phyloP scores from a whole-genome alignment of 441 rosid species.

The Kokia cookei region DNA sequence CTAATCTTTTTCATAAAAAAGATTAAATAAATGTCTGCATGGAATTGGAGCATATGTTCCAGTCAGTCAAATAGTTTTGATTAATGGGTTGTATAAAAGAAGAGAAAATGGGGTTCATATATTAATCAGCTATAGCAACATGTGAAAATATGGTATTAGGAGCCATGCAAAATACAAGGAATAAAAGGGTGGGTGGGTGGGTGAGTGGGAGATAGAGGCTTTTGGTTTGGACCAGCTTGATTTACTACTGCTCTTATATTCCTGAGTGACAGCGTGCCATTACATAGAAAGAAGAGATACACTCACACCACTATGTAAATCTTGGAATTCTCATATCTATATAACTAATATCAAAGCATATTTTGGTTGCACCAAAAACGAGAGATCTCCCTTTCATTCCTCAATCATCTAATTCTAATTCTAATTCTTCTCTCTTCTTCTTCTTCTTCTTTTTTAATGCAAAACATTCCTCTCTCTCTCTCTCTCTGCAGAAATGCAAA shows the following conservation, averaged over 20 bases:
- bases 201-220: no score
- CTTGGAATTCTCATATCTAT: slow-evolving; percentile 26
- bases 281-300: slow-evolving; percentile 70
- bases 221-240: slow-evolving; percentile 11
- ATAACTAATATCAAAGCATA: slow-evolving; percentile 13
- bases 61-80: background rate
- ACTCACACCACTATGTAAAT: slow-evolving; percentile 13
- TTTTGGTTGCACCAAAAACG: slow-evolving; percentile 36
- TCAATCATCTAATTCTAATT: slow-evolving; percentile 56
- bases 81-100: background rate
- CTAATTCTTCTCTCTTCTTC: slow-evolving; percentile 24
- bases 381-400: slow-evolving; percentile 77
- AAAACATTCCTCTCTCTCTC: slow-evolving; percentile 7
- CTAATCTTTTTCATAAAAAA: background rate
- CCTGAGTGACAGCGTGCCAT: slow-evolving; percentile 43
- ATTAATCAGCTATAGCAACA: background rate
- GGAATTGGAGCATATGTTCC: background rate
- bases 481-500: slow-evolving; percentile 3
- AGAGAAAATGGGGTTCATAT: background rate
- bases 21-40: background rate
- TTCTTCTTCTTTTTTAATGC: background rate
- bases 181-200: background rate
- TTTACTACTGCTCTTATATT: slow-evolving; percentile 12
- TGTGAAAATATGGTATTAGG: background rate
- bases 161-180: background rate